Percentiles rank a stretch among this genome's conserved stretches.
phyloP scores from a whole-genome alignment of 1,284 basidiomycete species.

The Sanghuangporus baumii region DNA sequence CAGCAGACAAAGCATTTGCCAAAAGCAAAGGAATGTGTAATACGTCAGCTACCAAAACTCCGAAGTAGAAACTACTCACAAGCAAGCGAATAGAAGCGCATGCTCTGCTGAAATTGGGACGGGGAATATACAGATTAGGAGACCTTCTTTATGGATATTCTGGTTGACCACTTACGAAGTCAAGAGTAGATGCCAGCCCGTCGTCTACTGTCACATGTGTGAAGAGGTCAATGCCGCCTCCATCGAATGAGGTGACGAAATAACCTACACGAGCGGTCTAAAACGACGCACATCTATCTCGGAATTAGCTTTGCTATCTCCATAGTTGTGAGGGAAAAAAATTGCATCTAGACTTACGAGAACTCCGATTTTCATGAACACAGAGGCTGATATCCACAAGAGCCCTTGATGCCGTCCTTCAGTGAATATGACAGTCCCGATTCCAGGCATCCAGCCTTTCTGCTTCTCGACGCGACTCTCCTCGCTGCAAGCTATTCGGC shows the following conservation, averaged over 20 bases:
- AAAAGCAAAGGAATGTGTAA: background rate
- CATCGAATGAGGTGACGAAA: background rate
- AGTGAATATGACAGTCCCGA: background rate
- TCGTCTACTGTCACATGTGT: background rate
- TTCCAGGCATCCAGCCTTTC: background rate
- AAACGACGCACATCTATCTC: background rate
- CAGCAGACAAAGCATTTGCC: background rate
- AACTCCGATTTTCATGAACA: constrained; percentile 6
- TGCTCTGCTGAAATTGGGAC: background rate
- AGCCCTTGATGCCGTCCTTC: constrained; percentile 3
- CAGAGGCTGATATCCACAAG: background rate
- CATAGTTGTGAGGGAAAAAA: background rate
- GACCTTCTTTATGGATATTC: background rate
- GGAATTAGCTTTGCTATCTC: background rate
- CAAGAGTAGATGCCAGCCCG: background rate
- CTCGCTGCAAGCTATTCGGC: background rate
- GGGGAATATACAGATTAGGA: background rate
- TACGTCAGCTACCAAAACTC: background rate
- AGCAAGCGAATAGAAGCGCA: constrained; percentile 5
- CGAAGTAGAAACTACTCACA: background rate
- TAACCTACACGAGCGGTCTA: background rate
- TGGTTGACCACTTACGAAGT: constrained; percentile 5
- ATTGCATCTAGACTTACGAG: background rate
- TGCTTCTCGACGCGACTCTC: background rate
- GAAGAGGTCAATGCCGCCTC: background rate